These are phyloP conservation scores for Lecanoromycetidae sp. DNA, from an alignment of 2,329 filamentous ascomycete species.

Conservation along the genomic window DNA sequence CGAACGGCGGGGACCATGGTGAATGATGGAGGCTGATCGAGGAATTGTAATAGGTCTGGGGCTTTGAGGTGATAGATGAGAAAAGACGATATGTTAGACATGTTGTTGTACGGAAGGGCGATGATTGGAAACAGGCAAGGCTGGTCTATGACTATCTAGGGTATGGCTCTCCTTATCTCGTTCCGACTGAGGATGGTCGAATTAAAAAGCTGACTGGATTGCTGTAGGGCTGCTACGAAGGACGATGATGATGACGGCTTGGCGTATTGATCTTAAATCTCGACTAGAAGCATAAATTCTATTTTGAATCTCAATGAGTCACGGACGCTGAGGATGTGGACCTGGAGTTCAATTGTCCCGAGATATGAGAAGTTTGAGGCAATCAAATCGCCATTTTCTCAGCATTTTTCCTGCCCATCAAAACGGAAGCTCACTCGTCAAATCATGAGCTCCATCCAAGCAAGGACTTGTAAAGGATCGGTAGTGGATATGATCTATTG, in stretches of 20 bases:
- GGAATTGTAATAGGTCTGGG: conserved; percentile 42
- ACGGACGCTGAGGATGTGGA: neutral
- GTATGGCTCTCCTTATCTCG: neutral
- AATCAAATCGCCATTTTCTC: too few relatives aligned
- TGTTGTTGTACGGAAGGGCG: conserved; percentile 41
- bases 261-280: conserved; percentile 8
- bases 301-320: too few relatives aligned
- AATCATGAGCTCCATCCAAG: too few relatives aligned
- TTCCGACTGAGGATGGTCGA: neutral
- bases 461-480: too few relatives aligned
- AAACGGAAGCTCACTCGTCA: too few relatives aligned
- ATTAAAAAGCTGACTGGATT: neutral
- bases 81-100: conserved; percentile 43
- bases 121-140: conserved; percentile 38
- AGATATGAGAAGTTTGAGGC: too few relatives aligned
- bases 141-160: conserved; percentile 44
- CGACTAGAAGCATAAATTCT: too few relatives aligned
- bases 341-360: too few relatives aligned
- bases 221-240: neutral
- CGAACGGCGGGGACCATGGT: neutral
- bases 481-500: too few relatives aligned
- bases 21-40: neutral
- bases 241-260: conserved; percentile 9
- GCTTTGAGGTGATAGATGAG: conserved; percentile 44
- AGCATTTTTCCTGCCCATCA: too few relatives aligned